Conservation (phyloP, 805 yeast species). For the Yarrowia sp. region DNA sequence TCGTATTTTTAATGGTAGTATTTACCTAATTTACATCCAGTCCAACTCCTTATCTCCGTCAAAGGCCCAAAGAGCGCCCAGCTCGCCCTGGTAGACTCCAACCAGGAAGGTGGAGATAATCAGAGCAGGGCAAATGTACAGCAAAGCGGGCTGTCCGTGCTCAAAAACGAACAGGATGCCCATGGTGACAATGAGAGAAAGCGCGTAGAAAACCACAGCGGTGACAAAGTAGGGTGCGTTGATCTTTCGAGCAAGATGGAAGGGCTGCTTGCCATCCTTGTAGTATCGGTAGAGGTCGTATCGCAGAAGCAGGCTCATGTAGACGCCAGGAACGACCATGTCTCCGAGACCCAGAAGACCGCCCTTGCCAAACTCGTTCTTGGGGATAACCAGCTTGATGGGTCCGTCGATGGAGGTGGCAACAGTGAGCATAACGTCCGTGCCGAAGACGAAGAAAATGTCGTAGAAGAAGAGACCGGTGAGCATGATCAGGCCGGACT, state of each 20-base stretch:
- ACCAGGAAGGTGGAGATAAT: slow-evolving; percentile 39
- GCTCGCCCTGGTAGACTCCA: slow-evolving; percentile 46
- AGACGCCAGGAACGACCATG: slow-evolving; percentile 58
- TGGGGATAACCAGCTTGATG: slow-evolving; percentile 49
- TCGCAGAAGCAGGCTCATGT: slow-evolving; percentile 52
- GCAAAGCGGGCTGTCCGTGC: slow-evolving; percentile 64
- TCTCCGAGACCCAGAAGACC: slow-evolving; percentile 65
- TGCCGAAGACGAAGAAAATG: slow-evolving; percentile 63
- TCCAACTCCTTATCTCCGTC: slow-evolving; percentile 32
- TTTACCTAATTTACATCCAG: background rate
- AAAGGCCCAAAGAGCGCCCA: slow-evolving; percentile 43
- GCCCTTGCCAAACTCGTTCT: slow-evolving; percentile 29
- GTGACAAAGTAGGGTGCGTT: slow-evolving; percentile 48
- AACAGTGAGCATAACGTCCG: slow-evolving; percentile 60
- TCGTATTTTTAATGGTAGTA: background rate
- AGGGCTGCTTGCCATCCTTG: slow-evolving; percentile 34
- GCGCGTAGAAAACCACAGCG: slow-evolving; percentile 48
- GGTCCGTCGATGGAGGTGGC: slow-evolving; percentile 59
- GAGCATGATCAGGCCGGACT: slow-evolving; percentile 48
- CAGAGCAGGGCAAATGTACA: slow-evolving; percentile 58
- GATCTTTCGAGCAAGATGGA: slow-evolving; percentile 36
- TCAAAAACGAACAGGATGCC: slow-evolving; percentile 42
- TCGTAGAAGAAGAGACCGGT: slow-evolving; percentile 58
- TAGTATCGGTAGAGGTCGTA: slow-evolving; percentile 51
- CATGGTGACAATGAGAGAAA: slow-evolving; percentile 49